Evolutionary conservation across 306 rosid species (phyloP).

Genomic region (Citrullus amarus): DNA sequence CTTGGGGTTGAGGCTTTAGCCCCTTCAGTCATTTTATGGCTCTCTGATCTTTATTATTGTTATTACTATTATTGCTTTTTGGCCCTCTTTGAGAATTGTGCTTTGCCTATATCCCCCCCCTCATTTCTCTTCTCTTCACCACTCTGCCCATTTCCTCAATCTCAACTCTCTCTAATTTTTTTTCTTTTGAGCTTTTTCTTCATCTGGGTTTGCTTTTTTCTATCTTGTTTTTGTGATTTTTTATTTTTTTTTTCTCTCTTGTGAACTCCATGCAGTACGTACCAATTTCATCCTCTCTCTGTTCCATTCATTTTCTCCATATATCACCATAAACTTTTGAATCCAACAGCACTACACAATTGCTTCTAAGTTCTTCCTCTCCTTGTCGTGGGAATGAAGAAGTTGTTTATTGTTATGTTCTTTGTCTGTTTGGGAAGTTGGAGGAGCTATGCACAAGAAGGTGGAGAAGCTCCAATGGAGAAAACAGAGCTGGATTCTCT

Average conservation of each 20-base stretch:
- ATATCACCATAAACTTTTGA: not conserved
- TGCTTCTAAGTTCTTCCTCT: slow-evolving; percentile 1
- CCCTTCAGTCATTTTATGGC: slow-evolving; percentile 24
- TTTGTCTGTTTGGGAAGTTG: slow-evolving; percentile 23
- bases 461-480: slow-evolving; percentile 68
- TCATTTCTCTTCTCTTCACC: slow-evolving; percentile 27
- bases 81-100: slow-evolving; percentile 50
- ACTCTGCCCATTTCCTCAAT: slow-evolving; percentile 17
- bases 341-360: not conserved
- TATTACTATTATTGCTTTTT: slow-evolving; percentile 43
- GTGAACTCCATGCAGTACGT: slow-evolving; percentile 18
- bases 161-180: not conserved
- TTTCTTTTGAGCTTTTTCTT: not conserved
- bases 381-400: slow-evolving; percentile 25
- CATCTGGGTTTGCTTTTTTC: not conserved
- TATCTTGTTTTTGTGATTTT: not conserved
- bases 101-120: slow-evolving; percentile 9
- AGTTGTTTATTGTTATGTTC: slow-evolving; percentile 14
- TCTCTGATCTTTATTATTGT: slow-evolving; percentile 25
- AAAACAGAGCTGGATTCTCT: slow-evolving; percentile 55
- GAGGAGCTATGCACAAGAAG: slow-evolving; percentile 38
- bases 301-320: not conserved
- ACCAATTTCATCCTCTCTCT: not conserved
- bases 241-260: slow-evolving; percentile 9
- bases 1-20: slow-evolving; percentile 4